Conservation (phyloP, 352 stramenopile genomes). For the Pythium volutum region DNA sequence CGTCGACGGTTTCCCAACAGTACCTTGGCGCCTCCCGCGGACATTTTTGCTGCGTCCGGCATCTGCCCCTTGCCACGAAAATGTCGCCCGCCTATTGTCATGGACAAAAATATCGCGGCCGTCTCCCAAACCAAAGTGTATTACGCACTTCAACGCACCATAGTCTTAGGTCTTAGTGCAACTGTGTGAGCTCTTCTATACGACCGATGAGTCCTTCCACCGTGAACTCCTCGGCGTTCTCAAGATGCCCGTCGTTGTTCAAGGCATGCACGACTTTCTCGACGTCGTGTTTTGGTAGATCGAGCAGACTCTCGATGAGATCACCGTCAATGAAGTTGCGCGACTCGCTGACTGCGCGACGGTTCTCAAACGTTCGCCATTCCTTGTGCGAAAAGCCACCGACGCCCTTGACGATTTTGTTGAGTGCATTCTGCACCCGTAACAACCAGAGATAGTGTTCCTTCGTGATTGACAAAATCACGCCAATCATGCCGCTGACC, state of each 20-base stretch:
- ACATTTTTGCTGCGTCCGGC: constrained; percentile 8
- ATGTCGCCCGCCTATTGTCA: neutral
- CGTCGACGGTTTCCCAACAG: neutral
- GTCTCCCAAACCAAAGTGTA: neutral
- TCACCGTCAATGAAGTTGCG: constrained; percentile 96
- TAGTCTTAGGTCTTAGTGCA: constrained; percentile 41
- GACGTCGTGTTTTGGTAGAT: constrained; percentile 90
- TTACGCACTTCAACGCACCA: neutral
- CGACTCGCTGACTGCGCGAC: constrained; percentile 74
- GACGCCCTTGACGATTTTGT: constrained; percentile 87
- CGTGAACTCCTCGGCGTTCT: constrained; percentile 54
- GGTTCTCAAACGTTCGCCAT: constrained; percentile 92
- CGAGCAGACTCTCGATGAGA: constrained; percentile 93
- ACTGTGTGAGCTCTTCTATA: constrained; percentile 75
- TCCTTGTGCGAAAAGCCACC: constrained; percentile 92
- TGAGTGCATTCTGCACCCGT: constrained; percentile 89
- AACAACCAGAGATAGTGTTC: constrained; percentile 90
- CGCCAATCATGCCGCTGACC: constrained; percentile 95
- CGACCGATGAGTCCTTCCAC: constrained; percentile 64
- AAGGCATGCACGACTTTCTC: constrained; percentile 89
- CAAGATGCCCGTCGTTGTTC: constrained; percentile 85
- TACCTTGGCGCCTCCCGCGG: constrained; percentile 1
- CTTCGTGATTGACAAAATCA: constrained; percentile 90
- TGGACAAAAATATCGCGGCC: neutral
- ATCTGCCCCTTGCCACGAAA: neutral